Base-by-base conservation (phyloP, 495 filamentous ascomycete species). In the Xylaria flabelliformis region DNA sequence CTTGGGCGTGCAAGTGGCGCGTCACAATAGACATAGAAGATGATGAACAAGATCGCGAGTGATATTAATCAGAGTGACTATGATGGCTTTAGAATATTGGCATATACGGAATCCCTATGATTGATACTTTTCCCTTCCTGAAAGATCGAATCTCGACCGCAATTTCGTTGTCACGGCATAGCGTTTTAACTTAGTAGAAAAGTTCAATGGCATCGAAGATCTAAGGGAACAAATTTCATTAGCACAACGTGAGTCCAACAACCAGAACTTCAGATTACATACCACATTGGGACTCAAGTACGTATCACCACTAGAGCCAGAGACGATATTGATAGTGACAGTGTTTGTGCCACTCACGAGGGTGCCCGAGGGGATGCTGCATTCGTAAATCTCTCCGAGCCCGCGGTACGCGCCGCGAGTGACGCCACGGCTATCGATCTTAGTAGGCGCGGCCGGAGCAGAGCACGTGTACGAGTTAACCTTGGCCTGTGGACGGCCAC, bases 381-480 rank as follows among this genome's bases (percentile, higher is more conserved):
- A 85, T 44, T 83, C 80, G 66, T 89, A 89, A 0, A 86, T 80
- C 55, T 89, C 85, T 0, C 86, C 85, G 53, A 80, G 78, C 0
- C 87, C 87, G 0, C 85, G 76, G 70, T 88, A 89, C 1, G 86
- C 85, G 10, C 87, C 87, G 24, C 87, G 76, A 17, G 87, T 89
- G 12, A 89, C 82, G 7, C 87, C 87, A 0, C 87, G 81, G 12
- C 81, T 84, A 73, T 89, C 82, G 44, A 89, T 83, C 51, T 77
- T 73, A 5, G 79, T 76, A 17, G 75, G 76, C 15, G 78, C 77
- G 1, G 73, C 71, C 26, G 77, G 75, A 4, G 78, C 72, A 5
- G 72, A 0, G 42, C 73, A 76, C 7, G 70, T 46, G 70, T 72
- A 79, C 29, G 69, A 66, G 65, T 81, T 81, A 8, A 80, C 79